A percentile compares a stretch with the other conserved stretches of the same genome.
Conservation (phyloP, 1,284 basidiomycete species). For the Phenoliferia sp. region DNA sequence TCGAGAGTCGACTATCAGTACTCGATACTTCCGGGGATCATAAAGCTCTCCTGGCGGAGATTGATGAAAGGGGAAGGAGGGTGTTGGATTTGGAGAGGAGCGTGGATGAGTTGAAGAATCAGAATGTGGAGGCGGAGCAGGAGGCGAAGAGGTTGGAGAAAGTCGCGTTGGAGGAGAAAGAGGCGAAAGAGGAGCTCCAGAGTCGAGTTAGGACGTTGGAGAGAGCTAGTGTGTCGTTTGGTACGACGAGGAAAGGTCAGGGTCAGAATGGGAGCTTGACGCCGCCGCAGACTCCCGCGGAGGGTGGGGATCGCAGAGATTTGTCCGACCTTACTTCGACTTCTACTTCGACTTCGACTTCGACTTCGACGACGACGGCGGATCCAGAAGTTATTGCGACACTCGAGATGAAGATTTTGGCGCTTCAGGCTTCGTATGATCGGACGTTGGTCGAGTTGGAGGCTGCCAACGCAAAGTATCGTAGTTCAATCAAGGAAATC, state of each 20-base stretch:
- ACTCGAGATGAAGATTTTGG: conserved; percentile 17
- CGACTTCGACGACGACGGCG: background rate
- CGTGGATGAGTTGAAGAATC: conserved; percentile 68
- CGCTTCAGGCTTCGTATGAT: conserved; percentile 48
- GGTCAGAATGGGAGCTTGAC: conserved; percentile 16
- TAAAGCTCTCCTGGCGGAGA: conserved; percentile 57
- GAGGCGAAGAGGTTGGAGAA: conserved; percentile 57
- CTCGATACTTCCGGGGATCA: conserved; percentile 58
- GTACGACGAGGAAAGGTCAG: no score
- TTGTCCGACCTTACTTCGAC: background rate
- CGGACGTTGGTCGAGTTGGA: conserved; percentile 74
- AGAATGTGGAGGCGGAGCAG: conserved; percentile 60
- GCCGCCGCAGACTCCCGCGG: conserved; percentile 24
- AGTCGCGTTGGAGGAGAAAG: conserved; percentile 23
- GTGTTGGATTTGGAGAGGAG: conserved; percentile 69
- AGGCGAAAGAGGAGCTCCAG: conserved; percentile 27
- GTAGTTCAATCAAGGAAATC: conserved; percentile 81
- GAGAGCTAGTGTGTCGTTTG: conserved; percentile 2
- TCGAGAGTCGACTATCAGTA: conserved; percentile 67
- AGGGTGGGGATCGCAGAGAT: conserved; percentile 9
- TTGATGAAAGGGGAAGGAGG: conserved; percentile 70
- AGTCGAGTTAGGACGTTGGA: conserved; percentile 22
- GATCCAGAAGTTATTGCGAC: conserved; percentile 8
- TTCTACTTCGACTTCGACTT: background rate
- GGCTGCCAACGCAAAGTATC: conserved; percentile 71